Evolutionary conservation across 441 rosid genomes (phyloP), one percentile per base, ranked within the genome.

Genomic region (Gossypium davidsonii): DNA sequence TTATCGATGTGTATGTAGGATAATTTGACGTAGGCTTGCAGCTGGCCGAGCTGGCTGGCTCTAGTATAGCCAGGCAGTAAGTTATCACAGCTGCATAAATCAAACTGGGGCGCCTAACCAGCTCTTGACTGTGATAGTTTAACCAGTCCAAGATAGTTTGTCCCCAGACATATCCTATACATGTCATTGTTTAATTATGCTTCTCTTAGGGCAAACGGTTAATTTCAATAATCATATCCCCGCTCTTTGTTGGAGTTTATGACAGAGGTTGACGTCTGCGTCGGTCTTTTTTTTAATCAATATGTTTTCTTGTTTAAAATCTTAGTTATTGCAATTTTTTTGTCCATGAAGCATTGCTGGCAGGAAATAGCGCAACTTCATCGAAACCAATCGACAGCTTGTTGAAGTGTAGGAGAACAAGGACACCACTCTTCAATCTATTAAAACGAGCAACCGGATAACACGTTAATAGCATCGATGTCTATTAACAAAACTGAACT

Each of bases 1-100:
- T 28, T 28, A 28, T 28, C 31, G 31, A 28, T 28, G 31, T 28
- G 31, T 28, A 28, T 28, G 5, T 28, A 28, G 31, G 31, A 28
- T 3, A 56, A 73, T 23, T 52, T 62, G 26, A 23, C 44, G 44
- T 70, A 18, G 3, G 42, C 62, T 42, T 82, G 96, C 95, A 78
- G 90, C 97, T 89, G 94, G 97, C 96, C 97, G 91, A 93, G 94
- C 87, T 90, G 92, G 79, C 61, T 88, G 96, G 94, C 87, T 88
- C 2, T 81, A 91, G 94, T 76, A 39, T 62, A 74, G 85, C 88
- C 96, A 84, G 70, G 76, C 88, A 83, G 94, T 89, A 88, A 90
- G 86, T 89, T 85, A 79, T 78, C 57, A 85, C 97, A 85, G 97
- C 82, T 81, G 96, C 96, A 81, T 77, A 88, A 48, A 88, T 64